Evolutionary conservation across 129 eudicot species (phyloP).

Genomic region (Flaveria ramosissima): DNA sequence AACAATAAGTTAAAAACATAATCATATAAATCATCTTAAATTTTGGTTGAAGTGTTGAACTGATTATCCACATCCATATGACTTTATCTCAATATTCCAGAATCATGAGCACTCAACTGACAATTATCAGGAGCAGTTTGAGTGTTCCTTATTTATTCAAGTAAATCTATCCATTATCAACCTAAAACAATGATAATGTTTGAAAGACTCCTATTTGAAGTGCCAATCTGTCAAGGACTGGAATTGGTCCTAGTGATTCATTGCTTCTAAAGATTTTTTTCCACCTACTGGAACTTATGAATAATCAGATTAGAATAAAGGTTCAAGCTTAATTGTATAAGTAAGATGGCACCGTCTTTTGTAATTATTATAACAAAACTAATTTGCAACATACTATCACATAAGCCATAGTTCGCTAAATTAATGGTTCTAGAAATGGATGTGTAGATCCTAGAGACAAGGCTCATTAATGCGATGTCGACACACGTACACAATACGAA

Average conservation of each 20-base stretch:
- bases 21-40: neutral
- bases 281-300: neutral
- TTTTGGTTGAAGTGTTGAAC: neutral
- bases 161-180: neutral
- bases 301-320: neutral
- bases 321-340: neutral
- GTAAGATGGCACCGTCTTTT: neutral
- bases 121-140: neutral
- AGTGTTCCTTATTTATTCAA: neutral
- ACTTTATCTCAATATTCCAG: neutral
- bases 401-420: too few species aligned
- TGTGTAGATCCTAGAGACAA: neutral
- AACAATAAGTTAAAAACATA: neutral
- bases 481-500: neutral
- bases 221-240: neutral
- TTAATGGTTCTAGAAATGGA: neutral
- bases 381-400: too few species aligned
- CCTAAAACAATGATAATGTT: neutral
- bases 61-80: conserved; percentile 6
- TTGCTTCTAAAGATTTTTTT: neutral
- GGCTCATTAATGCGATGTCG: neutral
- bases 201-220: neutral
- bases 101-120: neutral
- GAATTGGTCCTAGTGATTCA: neutral
- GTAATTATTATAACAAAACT: too few species aligned